Base-by-base conservation (phyloP, 176 grass and related monocot species). In the Carex cristatella region DNA sequence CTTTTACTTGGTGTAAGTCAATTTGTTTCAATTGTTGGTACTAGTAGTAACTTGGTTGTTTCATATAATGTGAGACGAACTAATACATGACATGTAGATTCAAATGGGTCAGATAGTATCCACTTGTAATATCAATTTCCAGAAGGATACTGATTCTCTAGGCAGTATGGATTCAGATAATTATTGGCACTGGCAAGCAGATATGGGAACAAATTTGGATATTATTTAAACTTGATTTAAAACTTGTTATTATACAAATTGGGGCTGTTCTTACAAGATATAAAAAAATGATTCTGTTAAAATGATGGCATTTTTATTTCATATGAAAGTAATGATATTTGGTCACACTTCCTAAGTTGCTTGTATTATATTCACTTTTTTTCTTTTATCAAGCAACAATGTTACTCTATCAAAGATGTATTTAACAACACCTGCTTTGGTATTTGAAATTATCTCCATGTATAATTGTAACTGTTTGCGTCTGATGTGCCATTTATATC, bases 1-100 rank as follows among this genome's bases (percentile, higher is more conserved):
- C 65, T 89, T 63, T 66, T 98, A 83, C 84, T 77, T 53, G 85
- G 91, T 86, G 95, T 98, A 98, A 90, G 91, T 58, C 61, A 87
- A 85, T 85, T 89, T 58, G 49, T 64, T 33, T 84, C 68, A 67
- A 76, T 85, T 70, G 37, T 42, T 63, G 81, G 2, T 85, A 65
- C 64, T 57, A 14, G 19, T 69, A 65, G 57, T 79, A 57, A 58
- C 12, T 31, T 56, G 13, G 61, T 61, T 49, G 38, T 83, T 64
- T 83, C 42, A 12, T 9, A 46, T 82, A 15, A 58, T 55, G 30
- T 35, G 51, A 35, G 56, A 57, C 18, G 56, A 81, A 64, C 8
- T 1, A 38, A 55, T 80, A 38, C 69, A 48, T 19, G 69, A 72
- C 12, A 14, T 69, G 23, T 76, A 14, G 19, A 54, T 76, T 53